Evolutionary conservation across 176 grass and related monocot genomes (phyloP).

Genomic region (Carex pumila): DNA sequence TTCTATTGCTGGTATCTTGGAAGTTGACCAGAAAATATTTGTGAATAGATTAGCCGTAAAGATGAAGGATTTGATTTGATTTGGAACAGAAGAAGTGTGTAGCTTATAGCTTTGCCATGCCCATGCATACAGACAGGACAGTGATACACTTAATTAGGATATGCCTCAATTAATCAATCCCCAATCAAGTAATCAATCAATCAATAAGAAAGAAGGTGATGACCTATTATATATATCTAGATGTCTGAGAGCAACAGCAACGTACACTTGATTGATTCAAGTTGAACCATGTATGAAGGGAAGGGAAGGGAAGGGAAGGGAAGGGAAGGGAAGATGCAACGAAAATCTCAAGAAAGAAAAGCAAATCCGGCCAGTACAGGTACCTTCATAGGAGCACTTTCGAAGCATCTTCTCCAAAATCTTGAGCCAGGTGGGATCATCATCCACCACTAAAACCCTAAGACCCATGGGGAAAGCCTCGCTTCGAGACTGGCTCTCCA

Average conservation of each 20-base stretch:
- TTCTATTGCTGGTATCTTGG: not conserved
- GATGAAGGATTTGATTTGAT: not conserved
- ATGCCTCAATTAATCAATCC: not conserved
- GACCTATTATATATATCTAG: too few species aligned
- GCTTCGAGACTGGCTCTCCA: conserved; percentile 41
- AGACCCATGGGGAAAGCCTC: conserved; percentile 86
- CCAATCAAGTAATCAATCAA: not conserved
- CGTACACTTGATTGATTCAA: too few species aligned
- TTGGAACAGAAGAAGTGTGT: not conserved
- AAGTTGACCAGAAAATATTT: not conserved
- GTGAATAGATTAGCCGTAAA: not conserved
- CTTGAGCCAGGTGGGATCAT: conserved; percentile 98
- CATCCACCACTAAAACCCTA: conserved; percentile 89
- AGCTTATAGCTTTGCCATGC: not conserved
- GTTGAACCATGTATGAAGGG: not conserved
- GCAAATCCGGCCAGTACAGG: not conserved
- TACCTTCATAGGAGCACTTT: conserved; percentile 98
- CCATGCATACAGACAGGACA: too few species aligned
- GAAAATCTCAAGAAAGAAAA: conserved; percentile 35
- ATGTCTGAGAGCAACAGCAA: too few species aligned
- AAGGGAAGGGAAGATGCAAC: conserved; percentile 9
- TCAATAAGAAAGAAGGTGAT: not conserved
- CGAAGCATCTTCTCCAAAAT: conserved; percentile 99
- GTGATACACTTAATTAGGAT: not conserved
- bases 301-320: too few species aligned